Evolutionary conservation across 257 asterid genomes (phyloP).

Genomic region (Galeopsis tetrahit): DNA sequence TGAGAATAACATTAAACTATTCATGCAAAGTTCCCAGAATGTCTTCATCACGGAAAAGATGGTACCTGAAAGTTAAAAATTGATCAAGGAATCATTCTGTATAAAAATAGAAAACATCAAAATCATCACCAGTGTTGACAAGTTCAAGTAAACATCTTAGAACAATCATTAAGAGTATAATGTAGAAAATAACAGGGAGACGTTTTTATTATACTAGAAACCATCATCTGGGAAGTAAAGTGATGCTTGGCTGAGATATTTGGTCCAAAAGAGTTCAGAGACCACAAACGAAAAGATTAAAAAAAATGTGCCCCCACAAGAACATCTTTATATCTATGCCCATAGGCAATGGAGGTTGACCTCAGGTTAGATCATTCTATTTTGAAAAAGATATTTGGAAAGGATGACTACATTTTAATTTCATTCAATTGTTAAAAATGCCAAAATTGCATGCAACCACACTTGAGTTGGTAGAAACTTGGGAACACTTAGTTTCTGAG

Average conservation of each 20-base stretch:
- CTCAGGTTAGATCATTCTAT: neutral
- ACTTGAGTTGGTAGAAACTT: neutral
- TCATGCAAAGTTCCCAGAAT: slow-evolving; percentile 60
- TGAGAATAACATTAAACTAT: slow-evolving; percentile 21
- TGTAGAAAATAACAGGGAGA: neutral
- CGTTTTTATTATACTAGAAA: neutral
- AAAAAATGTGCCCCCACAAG: neutral
- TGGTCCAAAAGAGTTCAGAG: neutral
- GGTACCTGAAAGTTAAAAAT: slow-evolving; percentile 47
- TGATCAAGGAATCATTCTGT: neutral
- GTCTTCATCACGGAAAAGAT: slow-evolving; percentile 64
- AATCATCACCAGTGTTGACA: slow-evolving; percentile 4
- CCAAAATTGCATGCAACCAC: neutral
- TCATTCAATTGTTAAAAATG: neutral
- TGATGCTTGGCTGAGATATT: neutral
- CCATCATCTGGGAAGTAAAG: neutral
- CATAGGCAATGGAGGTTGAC: neutral
- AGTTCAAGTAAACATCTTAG: neutral
- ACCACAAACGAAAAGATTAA: slow-evolving; percentile 1
- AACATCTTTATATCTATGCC: neutral
- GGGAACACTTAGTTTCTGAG: neutral
- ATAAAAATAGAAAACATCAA: slow-evolving; percentile 22
- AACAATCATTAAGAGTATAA: neutral
- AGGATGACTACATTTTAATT: too few relatives aligned
- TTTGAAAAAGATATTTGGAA: too few relatives aligned